phyloP scores from a whole-genome alignment of 2,329 filamentous ascomycete genomes.

The Cytospora piceae region DNA sequence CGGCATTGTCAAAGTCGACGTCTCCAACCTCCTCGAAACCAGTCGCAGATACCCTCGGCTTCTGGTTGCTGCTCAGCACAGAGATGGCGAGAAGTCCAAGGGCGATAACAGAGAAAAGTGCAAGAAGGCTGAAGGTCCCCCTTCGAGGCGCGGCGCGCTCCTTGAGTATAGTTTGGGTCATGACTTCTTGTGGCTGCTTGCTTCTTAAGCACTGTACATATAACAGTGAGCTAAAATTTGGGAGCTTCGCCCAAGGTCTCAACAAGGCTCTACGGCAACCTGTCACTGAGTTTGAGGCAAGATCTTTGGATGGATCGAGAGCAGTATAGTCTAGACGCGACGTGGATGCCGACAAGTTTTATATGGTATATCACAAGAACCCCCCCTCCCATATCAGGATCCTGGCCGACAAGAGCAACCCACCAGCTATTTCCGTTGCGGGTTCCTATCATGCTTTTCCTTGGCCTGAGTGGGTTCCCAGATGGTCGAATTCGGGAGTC shows the following conservation, averaged over 20 bases:
- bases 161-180: constrained; percentile 16
- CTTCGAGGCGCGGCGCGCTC: constrained; percentile 22
- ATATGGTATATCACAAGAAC: background rate
- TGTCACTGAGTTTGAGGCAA: background rate
- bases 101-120: constrained; percentile 24
- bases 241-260: background rate
- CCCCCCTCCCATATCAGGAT: background rate
- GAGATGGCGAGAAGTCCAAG: constrained; percentile 27
- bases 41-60: constrained; percentile 1
- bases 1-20: constrained; percentile 25
- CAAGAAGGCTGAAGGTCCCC: constrained; percentile 19
- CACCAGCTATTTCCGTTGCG: background rate
- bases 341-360: background rate
- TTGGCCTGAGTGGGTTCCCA: background rate
- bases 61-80: constrained; percentile 23
- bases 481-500: background rate
- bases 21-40: constrained; percentile 18
- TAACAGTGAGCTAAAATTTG: background rate
- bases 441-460: background rate
- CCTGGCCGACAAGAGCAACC: background rate
- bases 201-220: background rate
- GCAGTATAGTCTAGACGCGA: background rate
- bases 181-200: constrained; percentile 5
- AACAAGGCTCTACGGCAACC: background rate
- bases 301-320: background rate